phyloP scores from a whole-genome alignment of 495 filamentous ascomycete genomes.

The Penicillium desertorum region DNA sequence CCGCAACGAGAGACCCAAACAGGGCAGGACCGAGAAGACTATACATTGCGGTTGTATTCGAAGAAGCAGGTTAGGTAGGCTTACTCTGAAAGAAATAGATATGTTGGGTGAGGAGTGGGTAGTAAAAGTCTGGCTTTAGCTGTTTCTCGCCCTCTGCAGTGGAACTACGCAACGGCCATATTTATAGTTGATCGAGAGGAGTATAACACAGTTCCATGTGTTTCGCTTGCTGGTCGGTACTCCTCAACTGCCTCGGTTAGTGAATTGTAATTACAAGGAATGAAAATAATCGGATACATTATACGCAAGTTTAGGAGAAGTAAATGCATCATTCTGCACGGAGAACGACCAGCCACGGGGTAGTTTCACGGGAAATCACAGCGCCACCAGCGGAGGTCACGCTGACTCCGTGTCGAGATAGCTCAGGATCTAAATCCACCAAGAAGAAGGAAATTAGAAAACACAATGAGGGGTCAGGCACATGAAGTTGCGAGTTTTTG shows the following conservation, averaged over 20 bases:
- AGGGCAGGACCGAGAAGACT: neutral
- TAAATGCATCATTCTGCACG: neutral
- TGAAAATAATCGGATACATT: neutral
- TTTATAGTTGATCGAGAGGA: neutral
- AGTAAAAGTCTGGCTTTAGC: neutral
- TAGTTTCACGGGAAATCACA: slow-evolving; percentile 7
- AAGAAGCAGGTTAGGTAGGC: neutral
- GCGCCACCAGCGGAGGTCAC: slow-evolving; percentile 14
- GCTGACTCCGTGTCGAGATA: slow-evolving; percentile 14
- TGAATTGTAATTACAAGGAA: neutral
- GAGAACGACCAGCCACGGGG: neutral
- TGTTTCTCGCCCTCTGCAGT: too few relatives aligned
- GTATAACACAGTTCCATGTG: neutral
- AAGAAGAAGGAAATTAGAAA: neutral
- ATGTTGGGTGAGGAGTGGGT: neutral
- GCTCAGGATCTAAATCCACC: slow-evolving; percentile 4
- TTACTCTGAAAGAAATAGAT: neutral
- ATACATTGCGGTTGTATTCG: neutral
- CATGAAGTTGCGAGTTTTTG: neutral
- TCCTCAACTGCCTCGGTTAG: too few relatives aligned
- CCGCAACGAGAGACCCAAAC: slow-evolving; percentile 23
- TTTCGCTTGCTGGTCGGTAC: neutral
- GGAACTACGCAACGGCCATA: neutral
- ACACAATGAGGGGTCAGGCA: neutral
- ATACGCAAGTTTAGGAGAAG: neutral